Base-by-base conservation (phyloP, 805 yeast genomes). In the Cyberlindnera amylophila region DNA sequence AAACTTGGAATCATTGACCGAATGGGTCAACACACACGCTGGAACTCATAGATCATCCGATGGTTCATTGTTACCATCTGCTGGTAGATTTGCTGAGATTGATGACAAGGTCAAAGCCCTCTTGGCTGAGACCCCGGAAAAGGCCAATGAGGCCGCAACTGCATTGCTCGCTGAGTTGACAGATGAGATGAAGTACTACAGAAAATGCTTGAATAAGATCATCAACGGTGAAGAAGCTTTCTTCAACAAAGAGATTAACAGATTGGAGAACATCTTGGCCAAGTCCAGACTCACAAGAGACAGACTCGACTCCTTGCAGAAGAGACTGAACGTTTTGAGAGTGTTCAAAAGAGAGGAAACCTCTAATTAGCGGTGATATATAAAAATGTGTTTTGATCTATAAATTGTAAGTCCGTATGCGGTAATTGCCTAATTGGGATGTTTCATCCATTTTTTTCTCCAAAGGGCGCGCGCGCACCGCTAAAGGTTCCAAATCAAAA, bases 1-100 rank as follows among this genome's bases (percentile, higher is more conserved):
- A 50, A 71, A 67, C 42, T 50, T 72, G 23, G 73, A 74, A 11
- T 64, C 71, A n/a, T 65, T 86, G 16, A 73, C 80, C 32, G 69
- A 69, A 38, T 82, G 76, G 62, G 67, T 85, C 17, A 81, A 72
- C 46, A 44, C 44, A 3, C 53, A 64, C 35, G 51, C 68, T 3
- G 66, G 65, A 3, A 57, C 63, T 6, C 53, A 52, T 26, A 64
- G 77, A 61, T 54, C 52, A 6, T 33, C 51, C 3, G 65, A 66
- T 46, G 77, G 77, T 16, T 47, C 54, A 1, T 50, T 71, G 26
- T 47, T 53, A 29, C 44, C 47, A 2, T 36, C 61, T 35, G 63
- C 63, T 36, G 63, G 57, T 14, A 41, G 55, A 42, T 38, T 47
- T 26, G 33, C 33, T 27, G 44, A 44, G 28, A 13, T 51, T 16